Evolutionary conservation across 139 green algal species (phyloP), one percentile per base, ranked within the genome.

Genomic region (Ettlia oleoabundans): DNA sequence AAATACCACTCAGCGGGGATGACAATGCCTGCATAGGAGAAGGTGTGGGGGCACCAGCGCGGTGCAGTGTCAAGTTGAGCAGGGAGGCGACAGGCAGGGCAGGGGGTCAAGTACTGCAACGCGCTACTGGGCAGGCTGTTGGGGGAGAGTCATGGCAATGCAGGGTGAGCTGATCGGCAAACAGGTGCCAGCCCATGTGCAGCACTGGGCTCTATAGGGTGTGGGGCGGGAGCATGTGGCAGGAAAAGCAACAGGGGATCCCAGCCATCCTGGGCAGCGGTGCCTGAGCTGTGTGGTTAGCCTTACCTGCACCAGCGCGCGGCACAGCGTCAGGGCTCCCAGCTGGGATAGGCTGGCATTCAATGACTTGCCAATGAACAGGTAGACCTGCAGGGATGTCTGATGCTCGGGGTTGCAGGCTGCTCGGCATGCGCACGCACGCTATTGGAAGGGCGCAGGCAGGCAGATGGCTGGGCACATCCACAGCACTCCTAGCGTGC

Each of bases 251-350:
- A 6, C 62, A 68, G 10, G 30, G 30, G 15, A 68, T 10, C 22
- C 62, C n/a, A n/a, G n/a, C n/a, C n/a, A n/a, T n/a, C n/a, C n/a
- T n/a, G n/a, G n/a, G 24, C 30, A n/a, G 6, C 32, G 58, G 32
- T 10, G 58, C 58, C 21, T n/a, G 10, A 30, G 15, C n/a, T 19
- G 58, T 6, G 58, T 52, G 64, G n/a, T n/a, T n/a, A n/a, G n/a
- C n/a, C n/a, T n/a, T 13, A 82, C 90, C 84, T 95, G 92, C 32
- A 94, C 89, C 42, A 96, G 53, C 1, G 92, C 92, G 9, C 92
- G 70, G 69, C 83, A 89, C 8, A 96, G 82, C 6, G 91, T 95
- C 21, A 96, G 64, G 0, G 83, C 85, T 19, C 92, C 92, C 38
- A 96, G 88, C 75, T 95, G 83, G 26, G 61, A 71, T 9, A 87